A percentile compares a stretch with the other conserved stretches of the same genome.
Evolutionary conservation across 2,329 filamentous ascomycete species (phyloP).

Genomic region (Verticillium albo-atrum): DNA sequence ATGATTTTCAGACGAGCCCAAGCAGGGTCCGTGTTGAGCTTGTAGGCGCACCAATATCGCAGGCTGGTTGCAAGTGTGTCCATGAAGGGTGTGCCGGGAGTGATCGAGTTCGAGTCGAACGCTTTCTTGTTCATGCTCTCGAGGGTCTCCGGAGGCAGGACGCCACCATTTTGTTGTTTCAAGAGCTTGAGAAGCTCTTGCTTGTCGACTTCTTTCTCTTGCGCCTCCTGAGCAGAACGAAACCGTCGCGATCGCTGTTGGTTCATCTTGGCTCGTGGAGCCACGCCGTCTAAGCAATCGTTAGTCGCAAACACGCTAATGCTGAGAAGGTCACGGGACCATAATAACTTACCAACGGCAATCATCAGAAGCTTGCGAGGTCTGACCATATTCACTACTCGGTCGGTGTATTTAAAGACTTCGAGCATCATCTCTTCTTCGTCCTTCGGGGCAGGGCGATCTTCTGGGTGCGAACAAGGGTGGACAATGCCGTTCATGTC

Average conservation of each 20-base stretch:
- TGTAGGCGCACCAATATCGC: slow-evolving; percentile 96
- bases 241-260: slow-evolving; percentile 96
- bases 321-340: background rate
- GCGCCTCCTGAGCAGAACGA: slow-evolving; percentile 87
- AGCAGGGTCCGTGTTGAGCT: slow-evolving; percentile 91
- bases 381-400: slow-evolving; percentile 97
- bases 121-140: slow-evolving; percentile 74
- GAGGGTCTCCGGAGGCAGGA: slow-evolving; percentile 55
- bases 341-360: slow-evolving; percentile 68
- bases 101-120: slow-evolving; percentile 85
- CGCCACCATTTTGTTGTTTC: slow-evolving; percentile 69
- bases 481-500: slow-evolving; percentile 99
- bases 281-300: slow-evolving; percentile 71
- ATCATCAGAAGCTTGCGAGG: slow-evolving; percentile 96
- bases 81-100: slow-evolving; percentile 98
- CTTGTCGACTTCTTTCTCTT: slow-evolving; percentile 90
- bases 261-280: slow-evolving; percentile 98
- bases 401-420: slow-evolving; percentile 97
- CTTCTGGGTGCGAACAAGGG: slow-evolving; percentile 96
- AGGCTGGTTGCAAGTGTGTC: slow-evolving; percentile 85
- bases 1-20: slow-evolving; percentile 97
- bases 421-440: slow-evolving; percentile 99
- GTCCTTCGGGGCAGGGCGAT: slow-evolving; percentile 81
- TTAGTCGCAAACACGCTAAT: background rate
- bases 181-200: slow-evolving; percentile 82